phyloP scores from a whole-genome alignment of 345 rosid species.

The Rhizophora mangle region DNA sequence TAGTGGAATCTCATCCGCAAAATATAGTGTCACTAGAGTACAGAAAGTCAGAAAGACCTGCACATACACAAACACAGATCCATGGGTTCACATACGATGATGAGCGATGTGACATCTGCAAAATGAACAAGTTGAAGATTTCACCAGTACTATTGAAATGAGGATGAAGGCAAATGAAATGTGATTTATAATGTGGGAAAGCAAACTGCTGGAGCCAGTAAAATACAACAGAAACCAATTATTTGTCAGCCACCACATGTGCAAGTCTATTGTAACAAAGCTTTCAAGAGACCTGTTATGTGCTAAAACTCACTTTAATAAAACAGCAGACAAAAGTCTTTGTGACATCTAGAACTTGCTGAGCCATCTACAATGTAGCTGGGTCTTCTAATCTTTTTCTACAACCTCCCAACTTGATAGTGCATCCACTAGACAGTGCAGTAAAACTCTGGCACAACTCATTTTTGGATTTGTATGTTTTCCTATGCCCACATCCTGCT shows the following conservation, averaged over 20 bases:
- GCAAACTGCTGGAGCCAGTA: background rate
- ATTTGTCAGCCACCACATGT: no score
- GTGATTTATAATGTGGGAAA: background rate
- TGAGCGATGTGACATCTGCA: background rate
- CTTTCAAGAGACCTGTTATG: background rate
- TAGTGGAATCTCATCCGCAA: conserved; percentile 83
- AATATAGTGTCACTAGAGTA: conserved; percentile 77
- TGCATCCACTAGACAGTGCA: background rate
- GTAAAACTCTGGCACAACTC: background rate
- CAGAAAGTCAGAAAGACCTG: conserved; percentile 87
- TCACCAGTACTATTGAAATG: background rate
- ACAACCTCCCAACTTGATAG: background rate
- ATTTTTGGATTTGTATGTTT: background rate
- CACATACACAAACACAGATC: conserved; percentile 14
- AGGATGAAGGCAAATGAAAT: background rate
- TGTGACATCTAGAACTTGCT: background rate
- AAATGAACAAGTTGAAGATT: background rate
- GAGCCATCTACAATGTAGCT: background rate
- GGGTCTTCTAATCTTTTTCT: conserved; percentile 1
- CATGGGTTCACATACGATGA: background rate
- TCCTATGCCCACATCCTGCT: no score
- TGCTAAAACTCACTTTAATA: background rate
- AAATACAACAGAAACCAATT: no score
- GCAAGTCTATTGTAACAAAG: background rate
- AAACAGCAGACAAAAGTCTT: background rate